phyloP scores from a whole-genome alignment of 2,329 filamentous ascomycete species.

The Hypocrella siamensis region DNA sequence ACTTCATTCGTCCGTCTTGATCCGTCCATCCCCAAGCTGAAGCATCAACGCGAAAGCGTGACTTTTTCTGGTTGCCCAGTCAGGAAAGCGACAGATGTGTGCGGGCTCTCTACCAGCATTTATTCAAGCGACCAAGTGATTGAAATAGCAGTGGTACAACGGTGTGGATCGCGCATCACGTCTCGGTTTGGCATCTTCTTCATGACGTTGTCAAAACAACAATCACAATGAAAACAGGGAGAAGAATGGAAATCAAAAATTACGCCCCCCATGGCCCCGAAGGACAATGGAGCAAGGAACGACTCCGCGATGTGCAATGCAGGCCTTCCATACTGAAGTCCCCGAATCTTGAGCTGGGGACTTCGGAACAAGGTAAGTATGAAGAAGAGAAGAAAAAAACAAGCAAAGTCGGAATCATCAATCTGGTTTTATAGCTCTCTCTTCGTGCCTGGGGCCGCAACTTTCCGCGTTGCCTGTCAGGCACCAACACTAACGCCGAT shows the following conservation, averaged over 20 bases:
- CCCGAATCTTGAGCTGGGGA: constrained; percentile 28
- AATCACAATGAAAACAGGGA: constrained; percentile 1
- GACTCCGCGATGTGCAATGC: constrained; percentile 41
- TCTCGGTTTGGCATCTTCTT: not conserved
- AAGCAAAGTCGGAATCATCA: constrained; percentile 4
- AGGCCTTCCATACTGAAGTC: constrained; percentile 29
- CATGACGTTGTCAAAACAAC: not conserved
- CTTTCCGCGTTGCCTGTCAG: not conserved
- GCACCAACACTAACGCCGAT: constrained; percentile 4
- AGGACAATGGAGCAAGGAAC: constrained; percentile 33
- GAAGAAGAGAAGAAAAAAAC: constrained; percentile 24
- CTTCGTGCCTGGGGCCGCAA: constrained; percentile 10
- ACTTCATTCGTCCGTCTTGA: too few species aligned
- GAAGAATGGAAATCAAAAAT: constrained; percentile 30
- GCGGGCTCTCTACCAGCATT: too few species aligned
- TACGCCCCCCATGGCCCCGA: constrained; percentile 36
- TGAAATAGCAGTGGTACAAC: not conserved
- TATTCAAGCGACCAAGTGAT: too few species aligned
- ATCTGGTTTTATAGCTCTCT: constrained; percentile 17
- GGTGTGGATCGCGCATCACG: not conserved
- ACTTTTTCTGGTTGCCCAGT: too few species aligned
- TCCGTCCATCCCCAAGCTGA: too few species aligned
- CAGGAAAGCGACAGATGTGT: too few species aligned
- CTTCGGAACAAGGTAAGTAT: constrained; percentile 38
- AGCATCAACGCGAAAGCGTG: too few species aligned